Evolutionary conservation across 768 basidiomycete species (phyloP).

Genomic region (Lentinula sp.): DNA sequence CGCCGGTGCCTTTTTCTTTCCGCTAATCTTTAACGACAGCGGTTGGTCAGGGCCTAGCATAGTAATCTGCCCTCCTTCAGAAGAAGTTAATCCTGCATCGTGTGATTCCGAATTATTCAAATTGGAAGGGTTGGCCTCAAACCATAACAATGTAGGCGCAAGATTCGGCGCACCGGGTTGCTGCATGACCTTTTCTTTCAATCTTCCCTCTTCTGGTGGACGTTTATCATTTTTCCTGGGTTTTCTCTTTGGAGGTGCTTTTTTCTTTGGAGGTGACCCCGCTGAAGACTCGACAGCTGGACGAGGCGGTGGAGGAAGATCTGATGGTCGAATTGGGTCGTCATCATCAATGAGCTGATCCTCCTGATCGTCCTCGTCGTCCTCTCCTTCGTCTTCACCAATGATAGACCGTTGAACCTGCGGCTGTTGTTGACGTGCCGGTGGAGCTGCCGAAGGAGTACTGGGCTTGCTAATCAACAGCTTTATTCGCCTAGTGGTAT

Average conservation of each 20-base stretch:
- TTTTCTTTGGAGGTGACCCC: constrained; percentile 33
- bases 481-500: constrained; percentile 43
- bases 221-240: constrained; percentile 49
- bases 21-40: constrained; percentile 9
- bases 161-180: constrained; percentile 28
- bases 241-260: constrained; percentile 43
- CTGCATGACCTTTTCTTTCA: constrained; percentile 32
- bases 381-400: constrained; percentile 49
- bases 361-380: constrained; percentile 67
- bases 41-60: constrained; percentile 3
- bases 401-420: constrained; percentile 11
- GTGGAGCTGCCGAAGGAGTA: constrained; percentile 8
- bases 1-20: constrained; percentile 9
- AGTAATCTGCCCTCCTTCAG: neutral
- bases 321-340: constrained; percentile 18
- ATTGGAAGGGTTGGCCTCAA: constrained; percentile 34
- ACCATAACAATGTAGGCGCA: constrained; percentile 34
- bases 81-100: constrained; percentile 22
- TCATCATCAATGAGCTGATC: constrained; percentile 81
- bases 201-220: constrained; percentile 35
- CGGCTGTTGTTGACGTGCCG: constrained; percentile 13
- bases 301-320: constrained; percentile 9
- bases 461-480: constrained; percentile 28
- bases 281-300: constrained; percentile 11
- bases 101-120: constrained; percentile 18